Percentiles rank a stretch among this genome's conserved stretches.
Evolutionary conservation across 805 yeast species (phyloP).

Genomic region (Monosporozyma aerobia): DNA sequence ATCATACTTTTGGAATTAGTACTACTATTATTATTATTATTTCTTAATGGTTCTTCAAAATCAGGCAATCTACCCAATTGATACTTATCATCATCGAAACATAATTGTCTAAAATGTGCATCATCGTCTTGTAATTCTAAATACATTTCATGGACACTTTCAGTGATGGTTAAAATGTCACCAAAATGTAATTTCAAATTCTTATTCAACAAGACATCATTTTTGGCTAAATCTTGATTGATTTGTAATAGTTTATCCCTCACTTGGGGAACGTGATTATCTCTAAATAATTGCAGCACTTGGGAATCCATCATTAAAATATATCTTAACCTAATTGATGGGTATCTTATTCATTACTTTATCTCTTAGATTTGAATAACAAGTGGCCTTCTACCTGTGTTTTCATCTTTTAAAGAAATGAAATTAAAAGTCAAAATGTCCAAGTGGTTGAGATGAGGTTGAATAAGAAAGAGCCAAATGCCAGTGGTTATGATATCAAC

Average conservation of each 20-base stretch:
- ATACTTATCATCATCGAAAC: constrained; percentile 23
- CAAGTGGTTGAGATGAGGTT: too few relatives aligned
- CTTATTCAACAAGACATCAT: constrained; percentile 13
- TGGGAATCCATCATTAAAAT: background rate
- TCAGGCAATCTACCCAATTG: constrained; percentile 18
- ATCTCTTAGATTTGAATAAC: background rate
- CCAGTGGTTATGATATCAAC: too few relatives aligned
- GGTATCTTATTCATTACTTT: background rate
- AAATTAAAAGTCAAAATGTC: too few relatives aligned
- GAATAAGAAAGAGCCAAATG: too few relatives aligned
- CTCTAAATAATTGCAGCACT: constrained; percentile 9
- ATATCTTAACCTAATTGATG: background rate
- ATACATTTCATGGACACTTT: constrained; percentile 12
- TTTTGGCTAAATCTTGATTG: constrained; percentile 4
- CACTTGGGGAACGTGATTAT: constrained; percentile 9
- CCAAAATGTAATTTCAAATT: constrained; percentile 18
- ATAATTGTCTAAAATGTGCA: constrained; percentile 20
- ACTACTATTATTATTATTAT: background rate
- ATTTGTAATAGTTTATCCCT: constrained; percentile 3
- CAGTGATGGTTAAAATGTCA: constrained; percentile 21
- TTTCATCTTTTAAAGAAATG: background rate
- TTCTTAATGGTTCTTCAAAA: background rate
- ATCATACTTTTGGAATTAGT: background rate
- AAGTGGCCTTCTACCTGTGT: background rate
- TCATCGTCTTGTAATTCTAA: constrained; percentile 14